phyloP scores from a whole-genome alignment of 306 rosid species.

The Benincasa hispida region DNA sequence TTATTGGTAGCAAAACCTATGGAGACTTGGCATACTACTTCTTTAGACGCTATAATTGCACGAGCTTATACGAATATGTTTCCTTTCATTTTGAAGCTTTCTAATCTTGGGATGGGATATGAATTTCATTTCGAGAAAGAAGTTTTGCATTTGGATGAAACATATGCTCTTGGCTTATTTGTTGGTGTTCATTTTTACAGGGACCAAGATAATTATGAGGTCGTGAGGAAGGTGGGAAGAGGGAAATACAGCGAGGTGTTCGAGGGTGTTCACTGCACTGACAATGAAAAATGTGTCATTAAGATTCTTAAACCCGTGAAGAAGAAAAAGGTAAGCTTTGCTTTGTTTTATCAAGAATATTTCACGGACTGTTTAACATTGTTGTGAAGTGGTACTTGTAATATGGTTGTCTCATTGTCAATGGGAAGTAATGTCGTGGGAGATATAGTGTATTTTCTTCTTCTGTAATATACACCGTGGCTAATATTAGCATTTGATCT shows the following conservation, averaged over 20 bases:
- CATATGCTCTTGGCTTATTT: background rate
- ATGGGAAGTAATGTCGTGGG: background rate
- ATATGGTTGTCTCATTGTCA: background rate
- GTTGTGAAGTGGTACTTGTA: background rate
- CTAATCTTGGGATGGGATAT: background rate
- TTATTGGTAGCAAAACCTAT: background rate
- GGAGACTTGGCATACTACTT: background rate
- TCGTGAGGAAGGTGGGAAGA: constrained; percentile 92
- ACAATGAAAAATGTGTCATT: constrained; percentile 78
- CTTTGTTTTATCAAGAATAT: background rate
- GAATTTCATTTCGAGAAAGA: background rate
- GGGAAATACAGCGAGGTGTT: constrained; percentile 96
- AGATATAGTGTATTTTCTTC: background rate
- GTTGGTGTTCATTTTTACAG: constrained; percentile 15
- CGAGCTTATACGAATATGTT: background rate
- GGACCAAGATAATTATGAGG: constrained; percentile 94
- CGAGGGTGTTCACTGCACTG: constrained; percentile 80
- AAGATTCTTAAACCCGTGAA: constrained; percentile 99
- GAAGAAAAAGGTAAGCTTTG: constrained; percentile 52
- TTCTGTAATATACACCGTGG: background rate
- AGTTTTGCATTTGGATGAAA: background rate
- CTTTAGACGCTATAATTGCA: background rate
- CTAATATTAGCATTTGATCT: background rate
- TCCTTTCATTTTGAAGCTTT: background rate
- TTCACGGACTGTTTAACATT: background rate